Percentiles rank a stretch among this genome's conserved stretches.
phyloP scores from a whole-genome alignment of 345 rosid genomes.

The Murraya koenigii region DNA sequence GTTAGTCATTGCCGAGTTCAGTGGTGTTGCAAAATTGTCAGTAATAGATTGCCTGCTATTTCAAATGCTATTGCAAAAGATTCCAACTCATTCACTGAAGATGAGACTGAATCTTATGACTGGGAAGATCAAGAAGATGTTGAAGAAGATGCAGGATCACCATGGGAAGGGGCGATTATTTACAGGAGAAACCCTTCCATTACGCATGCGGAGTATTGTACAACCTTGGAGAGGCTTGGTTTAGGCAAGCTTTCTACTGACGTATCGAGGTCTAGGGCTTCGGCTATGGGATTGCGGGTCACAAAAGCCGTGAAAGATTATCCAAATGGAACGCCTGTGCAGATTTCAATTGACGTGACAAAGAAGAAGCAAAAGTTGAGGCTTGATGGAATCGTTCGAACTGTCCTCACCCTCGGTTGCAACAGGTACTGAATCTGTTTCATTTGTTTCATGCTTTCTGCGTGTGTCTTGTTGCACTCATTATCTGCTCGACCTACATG shows the following conservation, averaged over 20 bases:
- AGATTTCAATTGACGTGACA: slow-evolving; percentile 74
- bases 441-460: background rate
- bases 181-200: slow-evolving; percentile 71
- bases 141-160: slow-evolving; percentile 60
- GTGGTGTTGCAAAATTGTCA: background rate
- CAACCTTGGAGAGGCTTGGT: slow-evolving; percentile 97
- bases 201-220: slow-evolving; percentile 78
- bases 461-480: background rate
- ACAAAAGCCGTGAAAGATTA: slow-evolving; percentile 87
- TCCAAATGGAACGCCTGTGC: slow-evolving; percentile 91
- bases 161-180: slow-evolving; percentile 90
- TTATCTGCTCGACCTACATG: background rate
- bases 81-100: slow-evolving; percentile 35
- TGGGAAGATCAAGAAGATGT: slow-evolving; percentile 55
- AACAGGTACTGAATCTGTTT: slow-evolving; percentile 51
- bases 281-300: slow-evolving; percentile 75
- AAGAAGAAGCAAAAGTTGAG: slow-evolving; percentile 73
- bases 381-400: slow-evolving; percentile 86
- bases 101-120: slow-evolving; percentile 37
- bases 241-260: slow-evolving; percentile 62
- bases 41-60: slow-evolving; percentile 15
- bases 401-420: slow-evolving; percentile 76
- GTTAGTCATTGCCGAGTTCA: background rate
- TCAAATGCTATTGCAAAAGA: slow-evolving; percentile 22
- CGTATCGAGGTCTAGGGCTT: slow-evolving; percentile 68